Conservation (phyloP, 2,329 filamentous ascomycete genomes). For the Helminthosporium solani region DNA sequence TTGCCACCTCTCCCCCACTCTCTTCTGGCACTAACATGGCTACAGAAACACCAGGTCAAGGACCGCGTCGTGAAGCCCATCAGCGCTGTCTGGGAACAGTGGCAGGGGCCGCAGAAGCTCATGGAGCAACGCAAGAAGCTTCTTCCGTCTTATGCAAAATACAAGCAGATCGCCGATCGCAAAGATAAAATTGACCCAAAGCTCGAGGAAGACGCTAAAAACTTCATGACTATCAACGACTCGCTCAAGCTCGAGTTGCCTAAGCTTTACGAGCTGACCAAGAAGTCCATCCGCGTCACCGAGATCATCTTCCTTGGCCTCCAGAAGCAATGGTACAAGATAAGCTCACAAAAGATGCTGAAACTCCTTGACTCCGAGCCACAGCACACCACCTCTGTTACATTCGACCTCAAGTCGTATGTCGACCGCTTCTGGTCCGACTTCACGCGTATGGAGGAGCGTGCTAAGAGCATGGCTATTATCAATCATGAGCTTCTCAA, state of each 20-base stretch:
- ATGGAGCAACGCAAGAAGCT: slow-evolving; percentile 95
- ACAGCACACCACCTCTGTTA: slow-evolving; percentile 49
- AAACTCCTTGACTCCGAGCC: slow-evolving; percentile 63
- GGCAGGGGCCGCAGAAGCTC: slow-evolving; percentile 79
- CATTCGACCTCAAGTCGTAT: slow-evolving; percentile 71
- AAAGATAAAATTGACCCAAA: slow-evolving; percentile 88
- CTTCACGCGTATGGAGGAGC: slow-evolving; percentile 72
- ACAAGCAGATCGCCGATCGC: slow-evolving; percentile 71
- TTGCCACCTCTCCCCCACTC: slow-evolving; percentile 10
- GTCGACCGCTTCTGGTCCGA: slow-evolving; percentile 76
- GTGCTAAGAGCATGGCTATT: slow-evolving; percentile 70
- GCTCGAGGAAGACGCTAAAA: slow-evolving; percentile 77
- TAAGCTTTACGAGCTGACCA: slow-evolving; percentile 76
- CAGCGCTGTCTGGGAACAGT: slow-evolving; percentile 72
- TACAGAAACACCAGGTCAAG: slow-evolving; percentile 64
- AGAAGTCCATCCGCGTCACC: slow-evolving; percentile 79
- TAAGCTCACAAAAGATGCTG: slow-evolving; percentile 81
- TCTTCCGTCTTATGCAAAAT: slow-evolving; percentile 84
- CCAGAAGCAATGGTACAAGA: slow-evolving; percentile 77
- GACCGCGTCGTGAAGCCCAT: slow-evolving; percentile 85
- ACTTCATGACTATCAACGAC: slow-evolving; percentile 89
- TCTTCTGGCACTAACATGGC: slow-evolving; percentile 14
- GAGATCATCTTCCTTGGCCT: slow-evolving; percentile 81
- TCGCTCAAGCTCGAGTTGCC: slow-evolving; percentile 91
- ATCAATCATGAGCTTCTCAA: slow-evolving; percentile 70